Conservation (phyloP, 2,329 filamentous ascomycete species). For the Xylaria polymorpha region DNA sequence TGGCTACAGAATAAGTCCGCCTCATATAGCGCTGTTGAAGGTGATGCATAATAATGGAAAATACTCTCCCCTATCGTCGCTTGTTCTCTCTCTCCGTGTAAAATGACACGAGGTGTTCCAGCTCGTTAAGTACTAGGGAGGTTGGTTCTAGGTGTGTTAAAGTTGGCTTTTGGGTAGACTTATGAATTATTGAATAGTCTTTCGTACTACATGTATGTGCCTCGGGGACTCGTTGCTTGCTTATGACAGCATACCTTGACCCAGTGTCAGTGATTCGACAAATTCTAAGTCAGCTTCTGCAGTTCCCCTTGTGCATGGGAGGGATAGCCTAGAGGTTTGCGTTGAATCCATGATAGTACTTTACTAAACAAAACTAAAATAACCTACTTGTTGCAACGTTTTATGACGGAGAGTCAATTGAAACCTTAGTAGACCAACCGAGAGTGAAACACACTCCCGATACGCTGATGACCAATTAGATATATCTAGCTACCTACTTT, state of each 20-base stretch:
- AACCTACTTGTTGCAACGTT: neutral
- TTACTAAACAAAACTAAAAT: neutral
- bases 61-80: conserved; percentile 6
- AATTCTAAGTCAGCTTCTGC: neutral
- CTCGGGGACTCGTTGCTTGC: neutral
- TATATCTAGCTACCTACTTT: no score
- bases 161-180: neutral
- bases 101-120: neutral
- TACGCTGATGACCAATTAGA: neutral
- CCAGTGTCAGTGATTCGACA: neutral
- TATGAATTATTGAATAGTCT: neutral
- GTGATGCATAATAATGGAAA: conserved; percentile 30
- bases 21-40: conserved; percentile 21
- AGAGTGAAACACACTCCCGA: neutral
- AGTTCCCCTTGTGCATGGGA: neutral
- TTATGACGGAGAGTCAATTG: no score
- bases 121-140: no score
- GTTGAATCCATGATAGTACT: neutral
- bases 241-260: neutral
- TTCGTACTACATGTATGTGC: neutral
- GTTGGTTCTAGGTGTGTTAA: neutral
- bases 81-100: neutral
- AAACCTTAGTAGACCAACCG: no score
- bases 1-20: conserved; percentile 21
- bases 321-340: neutral